These are phyloP conservation scores for Senecio squalidus DNA, from an alignment of 140 eudicot species.

Conservation along the genomic window DNA sequence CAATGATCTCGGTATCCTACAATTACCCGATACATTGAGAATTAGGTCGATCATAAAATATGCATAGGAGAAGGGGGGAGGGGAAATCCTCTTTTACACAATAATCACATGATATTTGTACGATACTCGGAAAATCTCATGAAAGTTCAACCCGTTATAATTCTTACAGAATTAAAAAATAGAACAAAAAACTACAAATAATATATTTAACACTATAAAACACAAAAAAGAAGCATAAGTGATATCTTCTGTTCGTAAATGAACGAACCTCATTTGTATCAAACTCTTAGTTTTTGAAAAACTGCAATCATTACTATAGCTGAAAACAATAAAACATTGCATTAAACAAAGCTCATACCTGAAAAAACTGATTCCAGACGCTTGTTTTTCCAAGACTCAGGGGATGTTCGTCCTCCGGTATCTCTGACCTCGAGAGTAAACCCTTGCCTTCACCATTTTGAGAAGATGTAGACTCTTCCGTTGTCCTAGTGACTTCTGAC, in stretches of 20 bases:
- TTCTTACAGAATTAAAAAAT: background rate
- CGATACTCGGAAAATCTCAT: background rate
- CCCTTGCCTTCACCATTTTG: conserved; percentile 61
- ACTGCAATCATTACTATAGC: background rate
- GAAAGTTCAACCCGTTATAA: background rate
- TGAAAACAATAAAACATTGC: background rate
- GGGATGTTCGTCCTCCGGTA: conserved; percentile 76
- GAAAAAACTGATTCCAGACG: conserved; percentile 75
- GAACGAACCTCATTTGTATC: too few relatives aligned
- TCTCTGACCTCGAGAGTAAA: conserved; percentile 79
- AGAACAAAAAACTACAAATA: background rate
- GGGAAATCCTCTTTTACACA: background rate
- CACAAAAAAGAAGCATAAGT: background rate
- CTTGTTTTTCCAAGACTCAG: conserved; percentile 72
- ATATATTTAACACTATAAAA: background rate
- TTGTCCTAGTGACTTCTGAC: conserved; percentile 85
- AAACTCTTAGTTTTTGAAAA: too few relatives aligned
- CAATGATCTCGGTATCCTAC: conserved; percentile 90
- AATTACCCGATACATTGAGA: conserved; percentile 5
- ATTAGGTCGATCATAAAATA: background rate
- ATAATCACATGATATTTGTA: background rate
- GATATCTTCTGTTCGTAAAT: too few relatives aligned
- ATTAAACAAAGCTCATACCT: conserved; percentile 33
- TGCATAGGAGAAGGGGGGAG: background rate
- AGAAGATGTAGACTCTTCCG: conserved; percentile 55